phyloP scores from a whole-genome alignment of 495 filamentous ascomycete species.

The Aspergillus campestris region DNA sequence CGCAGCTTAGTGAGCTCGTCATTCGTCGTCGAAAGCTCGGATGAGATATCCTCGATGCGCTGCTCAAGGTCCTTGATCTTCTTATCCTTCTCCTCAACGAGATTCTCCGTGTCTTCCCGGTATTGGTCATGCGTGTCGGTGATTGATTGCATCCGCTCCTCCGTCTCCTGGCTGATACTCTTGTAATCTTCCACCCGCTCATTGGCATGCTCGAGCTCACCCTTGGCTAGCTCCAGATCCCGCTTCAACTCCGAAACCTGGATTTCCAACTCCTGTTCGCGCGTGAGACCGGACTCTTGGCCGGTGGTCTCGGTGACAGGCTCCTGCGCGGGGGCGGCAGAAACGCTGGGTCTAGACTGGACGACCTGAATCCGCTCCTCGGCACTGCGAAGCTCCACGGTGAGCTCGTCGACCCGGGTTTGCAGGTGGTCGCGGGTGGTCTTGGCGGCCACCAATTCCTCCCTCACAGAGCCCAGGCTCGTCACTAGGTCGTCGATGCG shows the following conservation, averaged over 20 bases:
- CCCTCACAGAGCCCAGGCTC: slow-evolving; percentile 67
- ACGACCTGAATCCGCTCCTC: slow-evolving; percentile 77
- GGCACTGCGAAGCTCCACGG: slow-evolving; percentile 74
- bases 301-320: slow-evolving; percentile 26
- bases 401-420: slow-evolving; percentile 76
- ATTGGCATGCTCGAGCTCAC: slow-evolving; percentile 70
- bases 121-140: slow-evolving; percentile 80
- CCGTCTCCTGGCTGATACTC: slow-evolving; percentile 76
- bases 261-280: slow-evolving; percentile 77
- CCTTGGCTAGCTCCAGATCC: slow-evolving; percentile 64
- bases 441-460: slow-evolving; percentile 75
- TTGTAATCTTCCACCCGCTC: slow-evolving; percentile 79
- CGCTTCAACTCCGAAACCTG: slow-evolving; percentile 78
- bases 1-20: slow-evolving; percentile 69
- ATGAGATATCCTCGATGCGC: slow-evolving; percentile 68
- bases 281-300: slow-evolving; percentile 48
- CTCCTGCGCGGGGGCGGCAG: slow-evolving; percentile 28
- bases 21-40: slow-evolving; percentile 72
- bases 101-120: slow-evolving; percentile 69
- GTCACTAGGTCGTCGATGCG: slow-evolving; percentile 80
- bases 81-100: slow-evolving; percentile 63
- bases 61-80: slow-evolving; percentile 72
- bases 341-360: slow-evolving; percentile 60
- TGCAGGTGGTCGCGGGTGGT: slow-evolving; percentile 84
- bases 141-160: slow-evolving; percentile 75